Base-by-base conservation (phyloP, 2,329 filamentous ascomycete species). In the Aspergillus sp. region DNA sequence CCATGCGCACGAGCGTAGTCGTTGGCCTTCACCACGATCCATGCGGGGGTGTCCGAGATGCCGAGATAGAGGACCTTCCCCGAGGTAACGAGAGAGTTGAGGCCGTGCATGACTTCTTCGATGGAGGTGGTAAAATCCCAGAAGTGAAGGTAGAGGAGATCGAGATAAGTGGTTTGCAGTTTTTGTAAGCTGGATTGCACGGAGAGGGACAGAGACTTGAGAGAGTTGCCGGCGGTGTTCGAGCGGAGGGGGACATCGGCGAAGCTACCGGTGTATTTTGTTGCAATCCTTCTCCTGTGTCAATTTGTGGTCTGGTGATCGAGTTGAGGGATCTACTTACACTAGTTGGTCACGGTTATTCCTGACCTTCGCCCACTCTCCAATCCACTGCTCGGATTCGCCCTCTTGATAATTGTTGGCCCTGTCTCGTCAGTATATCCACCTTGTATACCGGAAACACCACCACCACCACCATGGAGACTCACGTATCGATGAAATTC, bases 21-120 rank as follows among this genome's bases (percentile, higher is more conserved):
- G 47, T 77, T 76, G 0, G 71, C 71, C 45, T 72, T 73, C 43
- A 61, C 60, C 2, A 75, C 72, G 1, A 75, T 55, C 83, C 83
- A 88, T 4, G 84, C 83, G 0, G 83, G 84, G 0, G 80, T 80
- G 56, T 88, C 82, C 29, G 75, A 80, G 57, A 85, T 73, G 2
- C 84, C 84, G 0, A 87, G 70, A 53, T 86, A 86, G 8, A 82
- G 66, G 1, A 86, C 81, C 56, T 86, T 86, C 7, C 82, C 81
- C 6, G 71, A 59, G 0, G 60, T 50, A 0, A 86, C 79, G 4
- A 85, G 69, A 12, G 74, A 64, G 57, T 86, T 82, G 10, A 87
- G 70, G 1, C 73, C 73, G 45, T 85, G 80, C 83, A 87, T 87
- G 41, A 87, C 44, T 57, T 87, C 82, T 0, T 77, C 72, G 42